These are phyloP conservation scores for Spiromastix sp. DNA, from an alignment of 2,329 filamentous ascomycete species.

Conservation along the genomic window DNA sequence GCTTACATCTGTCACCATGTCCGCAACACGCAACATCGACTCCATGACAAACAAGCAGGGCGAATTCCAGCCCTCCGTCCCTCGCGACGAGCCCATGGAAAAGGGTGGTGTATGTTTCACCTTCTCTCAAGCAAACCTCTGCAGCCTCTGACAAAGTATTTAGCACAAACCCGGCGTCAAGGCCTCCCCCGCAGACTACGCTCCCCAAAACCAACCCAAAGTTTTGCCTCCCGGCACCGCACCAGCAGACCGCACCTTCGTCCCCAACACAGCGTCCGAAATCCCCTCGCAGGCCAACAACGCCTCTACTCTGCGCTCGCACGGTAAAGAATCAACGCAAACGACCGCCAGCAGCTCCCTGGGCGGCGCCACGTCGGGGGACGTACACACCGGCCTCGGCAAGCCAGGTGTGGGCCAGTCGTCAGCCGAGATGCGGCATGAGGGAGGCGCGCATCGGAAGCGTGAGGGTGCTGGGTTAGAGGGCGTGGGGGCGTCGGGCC, in stretches of 20 bases:
- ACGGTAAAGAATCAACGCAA: slow-evolving; percentile 29
- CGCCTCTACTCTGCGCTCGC: slow-evolving; percentile 30
- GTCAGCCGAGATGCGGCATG: slow-evolving; percentile 37
- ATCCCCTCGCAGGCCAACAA: slow-evolving; percentile 18
- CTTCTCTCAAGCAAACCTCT: slow-evolving; percentile 7
- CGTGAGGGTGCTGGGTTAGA: slow-evolving; percentile 33
- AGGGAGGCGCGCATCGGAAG: slow-evolving; percentile 33
- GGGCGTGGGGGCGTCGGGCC: slow-evolving; percentile 29
- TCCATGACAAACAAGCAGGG: slow-evolving; percentile 44
- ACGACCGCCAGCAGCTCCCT: slow-evolving; percentile 35
- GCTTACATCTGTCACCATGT: too few relatives aligned
- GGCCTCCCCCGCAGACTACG: slow-evolving; percentile 44
- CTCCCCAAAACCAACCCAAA: slow-evolving; percentile 55
- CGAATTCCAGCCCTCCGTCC: slow-evolving; percentile 44
- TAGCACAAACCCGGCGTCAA: slow-evolving; percentile 56
- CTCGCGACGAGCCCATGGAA: slow-evolving; percentile 43
- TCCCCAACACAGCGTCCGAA: slow-evolving; percentile 29
- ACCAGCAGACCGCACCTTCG: slow-evolving; percentile 41
- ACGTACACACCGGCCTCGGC: slow-evolving; percentile 45
- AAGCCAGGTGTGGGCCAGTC: slow-evolving; percentile 42
- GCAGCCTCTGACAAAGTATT: slow-evolving; percentile 10
- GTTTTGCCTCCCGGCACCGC: slow-evolving; percentile 53
- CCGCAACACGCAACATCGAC: slow-evolving; percentile 36
- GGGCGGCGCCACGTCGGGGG: slow-evolving; percentile 41
- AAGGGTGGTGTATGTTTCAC: slow-evolving; percentile 42